A percentile compares a stretch with the other conserved stretches of the same genome.
Evolutionary conservation across 2,329 filamentous ascomycete species (phyloP).

Genomic region (Pyrenochaeta sp.): DNA sequence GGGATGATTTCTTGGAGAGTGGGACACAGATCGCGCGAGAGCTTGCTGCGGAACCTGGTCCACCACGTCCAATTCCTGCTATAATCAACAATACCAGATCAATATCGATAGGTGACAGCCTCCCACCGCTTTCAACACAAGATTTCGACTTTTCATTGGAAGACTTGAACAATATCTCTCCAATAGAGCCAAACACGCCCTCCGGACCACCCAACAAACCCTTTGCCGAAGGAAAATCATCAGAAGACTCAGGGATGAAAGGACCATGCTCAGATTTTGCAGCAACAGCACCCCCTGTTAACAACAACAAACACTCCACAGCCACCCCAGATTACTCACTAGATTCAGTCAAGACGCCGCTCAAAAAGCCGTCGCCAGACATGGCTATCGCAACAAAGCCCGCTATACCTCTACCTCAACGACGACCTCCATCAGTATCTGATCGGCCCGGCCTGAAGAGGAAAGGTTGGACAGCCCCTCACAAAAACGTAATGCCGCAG

Average conservation of each 20-base stretch:
- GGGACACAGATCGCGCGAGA: conserved; percentile 56
- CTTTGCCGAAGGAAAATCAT: too few relatives aligned
- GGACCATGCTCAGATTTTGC: neutral
- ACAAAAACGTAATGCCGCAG: neutral
- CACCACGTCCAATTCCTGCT: neutral
- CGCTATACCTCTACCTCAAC: neutral
- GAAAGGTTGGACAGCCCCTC: neutral
- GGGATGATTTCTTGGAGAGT: conserved; percentile 54
- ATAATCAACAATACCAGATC: neutral
- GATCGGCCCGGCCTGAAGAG: conserved; percentile 13
- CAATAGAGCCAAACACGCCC: too few relatives aligned
- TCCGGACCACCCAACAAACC: too few relatives aligned
- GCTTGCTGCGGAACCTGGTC: conserved; percentile 31
- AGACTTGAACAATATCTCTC: conserved; percentile 52
- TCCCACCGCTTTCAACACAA: conserved; percentile 46
- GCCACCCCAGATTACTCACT: too few relatives aligned
- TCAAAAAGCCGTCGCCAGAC: too few relatives aligned
- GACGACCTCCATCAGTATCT: conserved; percentile 7
- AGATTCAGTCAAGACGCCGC: too few relatives aligned
- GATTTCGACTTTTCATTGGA: conserved; percentile 52
- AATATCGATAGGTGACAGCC: conserved; percentile 2
- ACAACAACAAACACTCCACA: too few relatives aligned
- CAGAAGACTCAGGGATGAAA: too few relatives aligned
- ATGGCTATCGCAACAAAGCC: neutral
- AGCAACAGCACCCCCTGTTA: too few relatives aligned